Conservation (phyloP, 2,329 filamentous ascomycete species). For the Scopulariopsis brevicaulis region DNA sequence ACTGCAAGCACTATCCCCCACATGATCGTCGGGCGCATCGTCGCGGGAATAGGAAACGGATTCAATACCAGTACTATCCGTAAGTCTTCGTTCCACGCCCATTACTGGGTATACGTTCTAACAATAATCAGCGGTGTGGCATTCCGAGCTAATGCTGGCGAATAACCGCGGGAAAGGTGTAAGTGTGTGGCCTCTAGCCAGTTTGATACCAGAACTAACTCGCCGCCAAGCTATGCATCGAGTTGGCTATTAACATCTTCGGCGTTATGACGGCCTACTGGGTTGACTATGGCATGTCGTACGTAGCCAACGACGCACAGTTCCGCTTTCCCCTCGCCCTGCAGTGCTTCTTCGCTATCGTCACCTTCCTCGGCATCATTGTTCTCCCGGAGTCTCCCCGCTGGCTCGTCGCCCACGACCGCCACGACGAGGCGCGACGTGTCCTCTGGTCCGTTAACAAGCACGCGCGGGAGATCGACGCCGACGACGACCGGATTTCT, state of each 20-base stretch:
- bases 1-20: slow-evolving; percentile 5
- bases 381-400: slow-evolving; percentile 16
- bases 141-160: slow-evolving; percentile 28
- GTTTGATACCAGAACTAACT: no score
- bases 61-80: slow-evolving; percentile 36
- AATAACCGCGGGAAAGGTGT: slow-evolving; percentile 23
- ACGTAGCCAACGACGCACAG: slow-evolving; percentile 19
- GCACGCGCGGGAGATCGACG: slow-evolving; percentile 13
- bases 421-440: slow-evolving; percentile 6
- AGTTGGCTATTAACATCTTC: slow-evolving; percentile 25
- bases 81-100: slow-evolving; percentile 8
- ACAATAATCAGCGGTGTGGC: slow-evolving; percentile 20
- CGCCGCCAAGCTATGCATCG: slow-evolving; percentile 10
- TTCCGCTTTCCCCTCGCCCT: slow-evolving; percentile 34
- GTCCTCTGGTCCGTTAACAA: slow-evolving; percentile 19
- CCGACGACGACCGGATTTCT: slow-evolving; percentile 14
- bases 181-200: no score
- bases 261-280: slow-evolving; percentile 22
- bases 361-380: slow-evolving; percentile 18
- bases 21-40: slow-evolving; percentile 16
- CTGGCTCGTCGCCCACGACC: not conserved
- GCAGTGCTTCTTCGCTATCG: slow-evolving; percentile 27
- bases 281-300: slow-evolving; percentile 26
- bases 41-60: slow-evolving; percentile 31
- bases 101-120: not conserved